These are phyloP conservation scores for Pichia thaimueangensis DNA, from an alignment of 805 yeast species.

Conservation along the genomic window DNA sequence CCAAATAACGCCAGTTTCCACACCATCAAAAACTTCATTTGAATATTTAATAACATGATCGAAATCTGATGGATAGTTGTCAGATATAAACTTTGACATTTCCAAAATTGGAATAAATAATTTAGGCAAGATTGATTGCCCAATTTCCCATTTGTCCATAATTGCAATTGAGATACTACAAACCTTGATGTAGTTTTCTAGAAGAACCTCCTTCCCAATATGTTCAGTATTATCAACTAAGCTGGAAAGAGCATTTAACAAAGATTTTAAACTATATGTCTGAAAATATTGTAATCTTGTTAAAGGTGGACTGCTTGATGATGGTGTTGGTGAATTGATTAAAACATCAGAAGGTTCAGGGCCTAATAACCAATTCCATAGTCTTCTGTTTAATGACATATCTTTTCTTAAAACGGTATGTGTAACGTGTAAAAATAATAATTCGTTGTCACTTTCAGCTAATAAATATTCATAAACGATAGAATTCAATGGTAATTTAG, in stretches of 20 bases:
- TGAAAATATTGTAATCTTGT: constrained; percentile 52
- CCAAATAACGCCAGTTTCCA: constrained; percentile 80
- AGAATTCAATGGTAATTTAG: constrained; percentile 61
- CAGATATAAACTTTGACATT: constrained; percentile 32
- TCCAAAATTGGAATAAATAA: constrained; percentile 60
- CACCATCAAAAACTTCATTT: constrained; percentile 72
- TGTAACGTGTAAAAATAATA: constrained; percentile 57
- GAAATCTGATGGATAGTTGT: constrained; percentile 24
- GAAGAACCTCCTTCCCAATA: constrained; percentile 15
- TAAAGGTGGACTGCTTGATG: not conserved
- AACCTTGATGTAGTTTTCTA: constrained; percentile 39
- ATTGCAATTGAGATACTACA: constrained; percentile 63
- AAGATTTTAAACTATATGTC: constrained; percentile 43
- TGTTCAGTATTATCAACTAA: constrained; percentile 33
- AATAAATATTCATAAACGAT: constrained; percentile 45
- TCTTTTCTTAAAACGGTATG: constrained; percentile 71
- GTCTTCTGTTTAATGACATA: constrained; percentile 88
- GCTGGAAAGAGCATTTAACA: constrained; percentile 48
- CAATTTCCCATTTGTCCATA: constrained; percentile 94
- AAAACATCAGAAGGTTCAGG: constrained; percentile 34
- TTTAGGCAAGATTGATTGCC: constrained; percentile 63
- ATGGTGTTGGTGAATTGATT: not conserved
- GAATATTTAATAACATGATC: constrained; percentile 52
- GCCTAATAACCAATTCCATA: constrained; percentile 91
- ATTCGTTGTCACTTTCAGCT: constrained; percentile 46